Base-by-base conservation (phyloP, 1,284 basidiomycete genomes). In the Ustanciosporium gigantosporum region DNA sequence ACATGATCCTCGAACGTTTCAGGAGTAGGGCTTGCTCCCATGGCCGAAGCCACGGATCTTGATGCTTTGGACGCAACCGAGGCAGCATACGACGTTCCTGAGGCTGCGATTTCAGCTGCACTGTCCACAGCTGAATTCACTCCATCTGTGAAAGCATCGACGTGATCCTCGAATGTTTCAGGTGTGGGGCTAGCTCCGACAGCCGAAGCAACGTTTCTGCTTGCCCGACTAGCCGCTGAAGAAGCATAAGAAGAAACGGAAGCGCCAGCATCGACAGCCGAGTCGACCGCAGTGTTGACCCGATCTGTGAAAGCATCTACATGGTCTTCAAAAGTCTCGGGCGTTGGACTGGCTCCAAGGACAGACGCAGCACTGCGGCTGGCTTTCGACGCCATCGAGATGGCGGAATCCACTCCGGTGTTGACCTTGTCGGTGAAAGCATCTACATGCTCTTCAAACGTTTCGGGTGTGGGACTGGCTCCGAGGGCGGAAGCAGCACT, bases 401-500 rank as follows among this genome's bases (percentile, higher is more conserved):
- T 45, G 22, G 42, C 38, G 20, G 40, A 41, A 7, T 14, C 19
- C 21, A 27, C 25, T 24, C 15, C 35, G 11, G 21, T 19, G 11
- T 29, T 29, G 27, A 29, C 11, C 9, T 9, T 11, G 20, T 9
- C 9, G 17, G 32, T 35, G 11, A 35, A 22, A 36, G 25, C 0
- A 40, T 39, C n/a, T 34, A 39, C 3, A 23, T 39, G 6, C 25
- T 27, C 25, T 31, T 31, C 24, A 19, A 14, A 1, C 21, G 40
- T 4, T 41, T 35, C 58, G 6, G 58, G 46, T 11, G 45, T 31
- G 25, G 36, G 22, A 13, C 22, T 31, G 1, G 34, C 57, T 11
- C 62, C 62, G 7, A 47, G 41, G 25, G 46, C 59, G 15, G 59
- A 64, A n/a, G 59, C 55, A 6, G 36, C 48, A 25, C 40, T 45